Evolutionary conservation across 108 stramenopile species (phyloP).

Genomic region (Cyclostephanos invisitatus): DNA sequence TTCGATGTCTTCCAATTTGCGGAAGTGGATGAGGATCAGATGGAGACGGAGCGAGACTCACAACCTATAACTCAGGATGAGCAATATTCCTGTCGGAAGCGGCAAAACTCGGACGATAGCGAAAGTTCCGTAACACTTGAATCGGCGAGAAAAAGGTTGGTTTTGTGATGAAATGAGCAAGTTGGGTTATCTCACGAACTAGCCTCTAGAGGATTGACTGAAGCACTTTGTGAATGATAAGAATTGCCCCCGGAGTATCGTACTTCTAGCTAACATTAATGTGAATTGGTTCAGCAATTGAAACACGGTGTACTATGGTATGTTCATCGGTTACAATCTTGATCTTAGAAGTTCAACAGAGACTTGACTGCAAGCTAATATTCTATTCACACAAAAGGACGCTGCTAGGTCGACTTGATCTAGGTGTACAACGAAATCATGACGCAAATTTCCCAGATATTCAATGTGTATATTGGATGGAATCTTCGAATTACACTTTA

Average conservation of each 20-base stretch:
- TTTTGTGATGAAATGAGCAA: neutral
- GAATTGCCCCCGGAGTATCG: too few relatives aligned
- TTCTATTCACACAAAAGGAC: conserved; percentile 45
- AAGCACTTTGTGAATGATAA: neutral
- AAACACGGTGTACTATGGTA: too few relatives aligned
- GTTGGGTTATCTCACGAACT: neutral
- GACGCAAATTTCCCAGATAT: conserved; percentile 42
- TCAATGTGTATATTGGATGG: conserved; percentile 34
- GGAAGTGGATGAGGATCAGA: conserved; percentile 10
- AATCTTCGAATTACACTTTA: conserved; percentile 30
- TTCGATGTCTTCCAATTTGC: conserved; percentile 18
- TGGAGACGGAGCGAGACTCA: neutral
- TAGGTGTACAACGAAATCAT: conserved; percentile 57
- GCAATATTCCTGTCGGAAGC: neutral
- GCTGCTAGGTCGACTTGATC: conserved; percentile 48
- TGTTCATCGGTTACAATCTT: neutral
- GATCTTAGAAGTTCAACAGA: neutral
- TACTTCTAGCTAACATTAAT: neutral
- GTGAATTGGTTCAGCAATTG: too few relatives aligned
- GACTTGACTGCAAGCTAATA: neutral
- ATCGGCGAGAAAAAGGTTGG: neutral
- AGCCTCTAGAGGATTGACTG: neutral
- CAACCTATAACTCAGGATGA: neutral
- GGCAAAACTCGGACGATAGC: neutral
- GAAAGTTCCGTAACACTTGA: neutral